Conservation (phyloP, 2,329 filamentous ascomycete genomes). For the Fusarium tupiense region DNA sequence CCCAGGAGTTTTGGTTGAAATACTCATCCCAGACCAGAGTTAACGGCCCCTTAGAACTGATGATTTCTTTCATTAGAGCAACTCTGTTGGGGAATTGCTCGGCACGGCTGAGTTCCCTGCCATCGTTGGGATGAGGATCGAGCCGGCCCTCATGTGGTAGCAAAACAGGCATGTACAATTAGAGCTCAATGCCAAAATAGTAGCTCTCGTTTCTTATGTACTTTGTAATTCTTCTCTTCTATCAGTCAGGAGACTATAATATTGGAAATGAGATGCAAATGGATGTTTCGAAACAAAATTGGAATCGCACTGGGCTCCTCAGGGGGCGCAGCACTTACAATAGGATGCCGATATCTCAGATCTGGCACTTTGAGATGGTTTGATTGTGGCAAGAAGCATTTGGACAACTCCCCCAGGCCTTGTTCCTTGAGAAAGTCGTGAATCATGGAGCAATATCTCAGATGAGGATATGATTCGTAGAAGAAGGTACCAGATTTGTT, state of each 20-base stretch:
- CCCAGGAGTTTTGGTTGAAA: neutral
- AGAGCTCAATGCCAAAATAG: conserved; percentile 36
- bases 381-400: neutral
- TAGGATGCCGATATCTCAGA: conserved; percentile 4
- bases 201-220: conserved; percentile 3
- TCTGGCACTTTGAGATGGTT: neutral
- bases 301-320: neutral
- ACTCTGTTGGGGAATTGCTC: neutral
- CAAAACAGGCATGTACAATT: conserved; percentile 18
- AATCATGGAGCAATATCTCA: conserved; percentile 2
- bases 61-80: neutral
- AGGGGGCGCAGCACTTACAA: neutral
- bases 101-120: neutral
- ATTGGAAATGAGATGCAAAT: neutral
- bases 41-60: neutral
- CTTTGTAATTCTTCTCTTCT: neutral
- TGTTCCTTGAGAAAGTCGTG: neutral
- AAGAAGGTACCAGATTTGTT: neutral
- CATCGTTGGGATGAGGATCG: conserved; percentile 14
- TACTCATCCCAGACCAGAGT: neutral
- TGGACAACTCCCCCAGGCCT: neutral
- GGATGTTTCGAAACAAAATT: neutral
- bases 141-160: neutral
- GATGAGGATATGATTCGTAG: neutral
- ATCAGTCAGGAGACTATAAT: neutral